Evolutionary conservation across 768 basidiomycete genomes (phyloP), one percentile per base, ranked within the genome.

Genomic region (Termitomyces sp.): DNA sequence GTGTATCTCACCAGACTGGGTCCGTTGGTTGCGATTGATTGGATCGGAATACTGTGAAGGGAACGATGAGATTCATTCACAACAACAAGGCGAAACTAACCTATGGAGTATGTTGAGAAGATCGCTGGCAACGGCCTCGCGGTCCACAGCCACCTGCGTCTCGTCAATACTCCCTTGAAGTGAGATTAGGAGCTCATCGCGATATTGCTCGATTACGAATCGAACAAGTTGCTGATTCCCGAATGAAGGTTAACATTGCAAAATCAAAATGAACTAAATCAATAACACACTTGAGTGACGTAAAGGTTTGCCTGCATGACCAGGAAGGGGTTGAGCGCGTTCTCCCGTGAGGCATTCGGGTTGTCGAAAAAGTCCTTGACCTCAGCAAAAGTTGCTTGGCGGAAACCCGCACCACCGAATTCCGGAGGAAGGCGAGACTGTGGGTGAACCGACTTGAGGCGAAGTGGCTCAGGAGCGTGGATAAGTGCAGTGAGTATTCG

Each of bases 241-340:
- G 52, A 20, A 12, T 46, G 41, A 18, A 54, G 58, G 27, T 54
- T 13, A 56, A 27, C 33, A 46, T 39, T 45, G 37, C 27, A 30
- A 30, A 36, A 18, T 22, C 2, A 34, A n/a, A 36, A 50, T 24
- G 20, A 3, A 34, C 5, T 15, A 27, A 7, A 18, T 16, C 12
- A 33, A n/a, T n/a, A n/a, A 39, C 80, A 60, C 62, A 89, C 93
- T 82, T 95, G 93, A 12, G 93, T 95, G 65, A 95, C 93, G 65
- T 89, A 95, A 44, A 96, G 77, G 67, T 96, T 96, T 37, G 89
- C 90, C 72, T 95, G 93, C 83, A 93, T 90, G 34, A 96, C 93
- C 34, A 95, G 78, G 79, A 89, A 95, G 20, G 91, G 88, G 69
- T 96, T 94, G 55, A 91, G 80, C 0, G 93, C 93, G 66, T 91